Evolutionary conservation across 495 filamentous ascomycete genomes (phyloP).

Genomic region (Cudoniella acicularis): DNA sequence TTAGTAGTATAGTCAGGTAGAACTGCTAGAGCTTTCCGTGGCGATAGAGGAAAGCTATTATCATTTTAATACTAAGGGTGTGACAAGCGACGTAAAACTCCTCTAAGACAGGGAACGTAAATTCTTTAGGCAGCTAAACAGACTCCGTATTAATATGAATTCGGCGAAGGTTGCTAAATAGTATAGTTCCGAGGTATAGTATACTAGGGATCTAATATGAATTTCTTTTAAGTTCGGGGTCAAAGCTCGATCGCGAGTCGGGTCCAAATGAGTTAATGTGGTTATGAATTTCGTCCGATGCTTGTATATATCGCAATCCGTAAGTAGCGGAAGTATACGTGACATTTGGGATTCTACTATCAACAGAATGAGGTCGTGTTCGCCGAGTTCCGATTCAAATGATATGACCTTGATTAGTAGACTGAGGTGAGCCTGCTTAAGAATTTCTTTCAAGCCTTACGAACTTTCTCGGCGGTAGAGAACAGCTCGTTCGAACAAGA

Average conservation of each 20-base stretch:
- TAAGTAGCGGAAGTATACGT: neutral
- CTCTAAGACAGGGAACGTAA: constrained; percentile 2
- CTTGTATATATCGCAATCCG: neutral
- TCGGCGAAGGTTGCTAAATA: constrained; percentile 3
- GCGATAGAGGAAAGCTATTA: constrained; percentile 1
- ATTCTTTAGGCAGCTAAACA: constrained; percentile 1
- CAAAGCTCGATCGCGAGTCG: neutral
- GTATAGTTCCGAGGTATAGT: neutral
- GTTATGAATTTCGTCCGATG: constrained; percentile 3
- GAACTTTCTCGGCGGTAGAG: neutral
- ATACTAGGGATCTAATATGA: neutral
- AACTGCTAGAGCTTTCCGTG: constrained; percentile 1
- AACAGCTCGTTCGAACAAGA: constrained; percentile 1
- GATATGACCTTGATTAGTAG: constrained; percentile 1
- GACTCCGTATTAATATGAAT: constrained; percentile 3
- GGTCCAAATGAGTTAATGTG: neutral
- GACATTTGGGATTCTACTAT: neutral
- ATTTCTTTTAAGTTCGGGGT: constrained; percentile 3
- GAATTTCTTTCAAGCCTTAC: neutral
- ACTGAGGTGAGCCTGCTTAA: neutral
- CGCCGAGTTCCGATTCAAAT: constrained; percentile 4
- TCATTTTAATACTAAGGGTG: neutral
- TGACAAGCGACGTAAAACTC: neutral
- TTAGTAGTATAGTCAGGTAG: neutral
- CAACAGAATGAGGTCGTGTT: neutral